phyloP scores from a whole-genome alignment of 1,284 basidiomycete species.

The Sporisorium reilianum region DNA sequence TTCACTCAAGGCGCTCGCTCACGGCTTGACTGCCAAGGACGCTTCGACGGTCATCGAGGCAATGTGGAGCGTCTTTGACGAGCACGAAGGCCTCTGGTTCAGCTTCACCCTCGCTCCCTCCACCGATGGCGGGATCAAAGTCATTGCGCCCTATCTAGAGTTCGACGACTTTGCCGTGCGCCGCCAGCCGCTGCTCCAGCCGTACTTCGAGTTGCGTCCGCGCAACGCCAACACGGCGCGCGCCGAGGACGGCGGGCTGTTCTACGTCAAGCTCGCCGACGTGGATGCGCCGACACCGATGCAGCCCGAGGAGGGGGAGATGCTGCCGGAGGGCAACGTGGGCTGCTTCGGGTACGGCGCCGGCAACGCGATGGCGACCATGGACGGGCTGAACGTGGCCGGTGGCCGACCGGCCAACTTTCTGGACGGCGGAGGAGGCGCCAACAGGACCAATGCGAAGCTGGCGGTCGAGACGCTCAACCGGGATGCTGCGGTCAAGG shows the following conservation, averaged over 20 bases:
- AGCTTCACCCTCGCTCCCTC: constrained; percentile 27
- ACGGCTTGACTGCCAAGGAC: constrained; percentile 15
- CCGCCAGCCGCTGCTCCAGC: constrained; percentile 39
- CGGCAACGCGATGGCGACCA: constrained; percentile 60
- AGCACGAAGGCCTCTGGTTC: constrained; percentile 56
- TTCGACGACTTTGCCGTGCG: constrained; percentile 56
- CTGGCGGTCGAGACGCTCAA: constrained; percentile 56
- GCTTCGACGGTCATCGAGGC: constrained; percentile 14
- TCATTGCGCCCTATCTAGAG: constrained; percentile 39
- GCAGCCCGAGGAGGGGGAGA: background rate
- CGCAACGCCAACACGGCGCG: constrained; percentile 35
- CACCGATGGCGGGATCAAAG: background rate
- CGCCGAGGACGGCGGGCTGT: constrained; percentile 55
- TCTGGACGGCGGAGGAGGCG: constrained; percentile 59
- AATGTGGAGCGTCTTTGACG: constrained; percentile 48
- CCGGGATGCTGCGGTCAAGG: constrained; percentile 52
- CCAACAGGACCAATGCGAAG: constrained; percentile 50
- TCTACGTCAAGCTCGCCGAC: constrained; percentile 54
- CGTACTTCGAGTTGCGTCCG: constrained; percentile 33
- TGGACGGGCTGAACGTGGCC: constrained; percentile 53
- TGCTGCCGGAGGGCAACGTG: constrained; percentile 45
- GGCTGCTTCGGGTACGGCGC: constrained; percentile 62
- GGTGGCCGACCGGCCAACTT: constrained; percentile 60
- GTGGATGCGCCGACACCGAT: constrained; percentile 26
- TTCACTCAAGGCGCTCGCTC: constrained; percentile 15